Evolutionary conservation across 305 asterid genomes (phyloP), one percentile per base, ranked within the genome.

Genomic region (Coffea humblotiana): DNA sequence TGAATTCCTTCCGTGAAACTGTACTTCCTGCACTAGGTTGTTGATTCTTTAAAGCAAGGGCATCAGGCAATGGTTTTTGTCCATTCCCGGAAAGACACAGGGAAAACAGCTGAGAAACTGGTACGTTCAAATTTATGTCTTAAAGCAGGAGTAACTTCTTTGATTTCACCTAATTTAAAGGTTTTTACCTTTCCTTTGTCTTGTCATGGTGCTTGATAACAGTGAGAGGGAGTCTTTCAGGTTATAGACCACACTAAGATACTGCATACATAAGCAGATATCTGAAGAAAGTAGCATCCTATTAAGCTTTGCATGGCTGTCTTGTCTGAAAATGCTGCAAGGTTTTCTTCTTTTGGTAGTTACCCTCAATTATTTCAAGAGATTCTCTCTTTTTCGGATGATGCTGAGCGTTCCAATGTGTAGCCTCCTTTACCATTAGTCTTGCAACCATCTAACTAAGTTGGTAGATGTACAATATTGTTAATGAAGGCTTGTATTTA

Each of bases 21-120:
- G 45, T 71, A 63, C 66, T 84, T 82, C 47, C 63, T 75, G 45
- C 47, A 67, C 51, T 89, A 96, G 99, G 97, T 96, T 78, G 91
- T 86, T 82, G 98, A 94, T 87, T 94, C 99, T 76, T 79, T 96
- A 74, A 88, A 90, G 88, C 92, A 89, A 82, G 98, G 97, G 77
- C 95, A 96, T 72, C 99, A 96, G 87, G 98, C 92, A 73, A 96
- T 96, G 99, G 97, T 96, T 82, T 96, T 96, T 86, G 99, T 96
- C 83, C 99, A 96, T 87, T 90, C 99, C 16, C 93, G 98, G 83
- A 96, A 96, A 84, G 99, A 96, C 87, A 96, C 99, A 1, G 98
- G 94, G 74, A 96, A 92, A 87, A 96, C 99, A 70, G 98, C 99
- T 71, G 95, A 91, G 71, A 94, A 91, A 83, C 87, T 95, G 96